phyloP scores from a whole-genome alignment of 345 rosid genomes.

The Cardamine occulta region DNA sequence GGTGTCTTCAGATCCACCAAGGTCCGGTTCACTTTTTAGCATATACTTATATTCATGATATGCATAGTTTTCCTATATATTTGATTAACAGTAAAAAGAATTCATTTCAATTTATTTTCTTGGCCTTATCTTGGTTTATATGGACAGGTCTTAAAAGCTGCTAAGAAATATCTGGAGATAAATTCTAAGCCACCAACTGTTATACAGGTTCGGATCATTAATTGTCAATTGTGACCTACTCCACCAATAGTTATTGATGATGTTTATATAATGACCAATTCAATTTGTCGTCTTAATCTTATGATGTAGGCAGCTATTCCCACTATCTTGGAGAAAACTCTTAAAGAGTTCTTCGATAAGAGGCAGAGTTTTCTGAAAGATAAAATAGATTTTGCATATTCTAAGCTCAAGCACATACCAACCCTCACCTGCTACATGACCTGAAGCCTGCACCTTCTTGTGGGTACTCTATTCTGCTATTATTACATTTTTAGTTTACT shows the following conservation, averaged over 20 bases:
- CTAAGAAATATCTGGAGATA: conserved; percentile 41
- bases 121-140: neutral
- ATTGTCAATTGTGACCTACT: neutral
- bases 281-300: neutral
- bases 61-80: neutral
- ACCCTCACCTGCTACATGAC: conserved; percentile 56
- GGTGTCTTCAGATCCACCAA: conserved; percentile 44
- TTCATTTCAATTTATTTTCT: neutral
- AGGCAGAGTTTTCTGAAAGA: conserved; percentile 46
- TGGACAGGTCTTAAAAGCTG: conserved; percentile 50
- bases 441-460: conserved; percentile 68
- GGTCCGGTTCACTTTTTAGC: conserved; percentile 32
- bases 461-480: conserved; percentile 50
- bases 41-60: neutral
- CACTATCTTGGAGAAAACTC: conserved; percentile 58
- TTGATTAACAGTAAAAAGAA: neutral
- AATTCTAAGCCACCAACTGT: conserved; percentile 53
- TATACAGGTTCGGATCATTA: conserved; percentile 49
- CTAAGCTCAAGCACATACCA: conserved; percentile 55
- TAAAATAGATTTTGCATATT: conserved; percentile 49
- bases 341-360: conserved; percentile 55
- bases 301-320: conserved; percentile 70
- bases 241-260: neutral
- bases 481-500: neutral
- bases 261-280: neutral